Evolutionary conservation across 2,329 filamentous ascomycete species (phyloP).

Genomic region (Fusarium torulosum): DNA sequence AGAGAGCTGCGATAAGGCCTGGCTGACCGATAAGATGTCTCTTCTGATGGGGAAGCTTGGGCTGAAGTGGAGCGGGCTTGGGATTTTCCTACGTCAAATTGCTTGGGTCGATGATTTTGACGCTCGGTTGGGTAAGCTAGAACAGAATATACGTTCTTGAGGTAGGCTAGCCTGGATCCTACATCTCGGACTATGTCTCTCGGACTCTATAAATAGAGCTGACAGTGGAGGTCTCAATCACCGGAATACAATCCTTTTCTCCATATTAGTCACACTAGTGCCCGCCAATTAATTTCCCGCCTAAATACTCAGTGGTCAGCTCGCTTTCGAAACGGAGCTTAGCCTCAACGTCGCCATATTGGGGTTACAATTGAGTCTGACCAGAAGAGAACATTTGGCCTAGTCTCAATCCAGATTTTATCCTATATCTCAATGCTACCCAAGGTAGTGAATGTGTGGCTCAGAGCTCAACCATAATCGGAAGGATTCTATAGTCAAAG

Average conservation of each 20-base stretch:
- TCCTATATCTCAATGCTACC: background rate
- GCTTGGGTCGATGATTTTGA: constrained; percentile 9
- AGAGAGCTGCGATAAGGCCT: background rate
- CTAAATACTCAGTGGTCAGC: background rate
- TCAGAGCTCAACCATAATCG: background rate
- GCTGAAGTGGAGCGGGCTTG: background rate
- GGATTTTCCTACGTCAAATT: background rate
- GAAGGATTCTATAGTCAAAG: background rate
- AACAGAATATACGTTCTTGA: background rate
- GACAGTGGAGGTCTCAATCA: background rate
- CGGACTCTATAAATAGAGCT: background rate
- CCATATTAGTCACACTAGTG: background rate
- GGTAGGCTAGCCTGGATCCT: constrained; percentile 9
- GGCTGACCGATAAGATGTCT: background rate
- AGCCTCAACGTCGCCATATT: background rate
- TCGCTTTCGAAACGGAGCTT: constrained; percentile 3
- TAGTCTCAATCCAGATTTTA: background rate
- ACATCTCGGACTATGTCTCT: constrained; percentile 14
- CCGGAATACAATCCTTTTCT: background rate
- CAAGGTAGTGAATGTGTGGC: background rate
- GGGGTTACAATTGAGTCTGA: background rate
- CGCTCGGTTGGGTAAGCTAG: background rate
- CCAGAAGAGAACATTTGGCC: background rate
- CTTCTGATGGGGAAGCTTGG: background rate
- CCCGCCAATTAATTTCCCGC: background rate